These are phyloP conservation scores for Penicillium sclerotigenum DNA, from an alignment of 2,329 filamentous ascomycete species.

Conservation along the genomic window DNA sequence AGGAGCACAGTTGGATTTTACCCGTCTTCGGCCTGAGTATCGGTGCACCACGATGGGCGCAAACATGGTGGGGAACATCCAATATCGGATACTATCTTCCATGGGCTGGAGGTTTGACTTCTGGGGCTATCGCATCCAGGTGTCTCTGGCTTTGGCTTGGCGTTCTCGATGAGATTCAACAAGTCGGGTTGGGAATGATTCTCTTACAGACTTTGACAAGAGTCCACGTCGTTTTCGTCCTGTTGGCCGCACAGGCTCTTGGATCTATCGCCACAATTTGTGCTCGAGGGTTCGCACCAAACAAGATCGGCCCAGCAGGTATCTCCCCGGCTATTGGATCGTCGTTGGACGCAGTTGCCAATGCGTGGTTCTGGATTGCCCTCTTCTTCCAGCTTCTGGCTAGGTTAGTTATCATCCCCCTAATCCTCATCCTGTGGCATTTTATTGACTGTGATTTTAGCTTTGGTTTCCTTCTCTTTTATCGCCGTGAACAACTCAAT, in stretches of 20 bases:
- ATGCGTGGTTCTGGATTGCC: conserved; percentile 61
- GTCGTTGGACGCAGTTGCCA: conserved; percentile 45
- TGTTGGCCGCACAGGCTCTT: conserved; percentile 59
- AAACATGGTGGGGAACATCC: conserved; percentile 64
- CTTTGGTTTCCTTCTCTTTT: conserved; percentile 43
- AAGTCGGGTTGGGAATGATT: conserved; percentile 66
- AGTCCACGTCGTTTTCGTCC: conserved; percentile 61
- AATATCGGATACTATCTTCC: conserved; percentile 61
- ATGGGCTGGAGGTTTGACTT: conserved; percentile 53
- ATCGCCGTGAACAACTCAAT: conserved; percentile 45
- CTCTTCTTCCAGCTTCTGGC: conserved; percentile 57
- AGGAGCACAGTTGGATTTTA: conserved; percentile 62
- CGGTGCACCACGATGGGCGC: conserved; percentile 62
- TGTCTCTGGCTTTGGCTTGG: conserved; percentile 66
- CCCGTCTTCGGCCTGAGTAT: conserved; percentile 66
- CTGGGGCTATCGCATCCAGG: conserved; percentile 55
- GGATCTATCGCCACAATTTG: conserved; percentile 62
- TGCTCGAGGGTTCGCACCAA: conserved; percentile 58
- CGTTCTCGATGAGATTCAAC: conserved; percentile 62
- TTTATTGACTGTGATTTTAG: conserved; percentile 20
- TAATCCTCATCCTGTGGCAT: not conserved
- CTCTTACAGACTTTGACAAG: conserved; percentile 63
- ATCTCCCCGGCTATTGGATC: conserved; percentile 61
- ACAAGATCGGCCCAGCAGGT: conserved; percentile 58
- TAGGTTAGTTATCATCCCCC: conserved; percentile 51